Conservation (phyloP, 345 rosid genomes). For the Eucalyptus globulus region DNA sequence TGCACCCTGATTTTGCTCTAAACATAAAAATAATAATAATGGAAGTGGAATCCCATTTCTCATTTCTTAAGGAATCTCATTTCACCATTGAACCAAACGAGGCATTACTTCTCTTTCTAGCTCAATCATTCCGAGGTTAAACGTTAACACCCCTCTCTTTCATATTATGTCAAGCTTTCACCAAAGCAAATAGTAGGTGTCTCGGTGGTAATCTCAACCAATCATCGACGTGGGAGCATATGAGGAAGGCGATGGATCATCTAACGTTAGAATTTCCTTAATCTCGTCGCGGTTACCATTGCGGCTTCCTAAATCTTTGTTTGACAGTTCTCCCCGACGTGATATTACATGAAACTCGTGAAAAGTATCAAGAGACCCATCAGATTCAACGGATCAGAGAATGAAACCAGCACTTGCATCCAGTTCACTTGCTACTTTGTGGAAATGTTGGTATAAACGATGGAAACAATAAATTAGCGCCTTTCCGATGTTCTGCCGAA, state of each 20-base stretch:
- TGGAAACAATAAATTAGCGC: background rate
- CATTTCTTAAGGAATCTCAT: background rate
- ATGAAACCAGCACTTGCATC: background rate
- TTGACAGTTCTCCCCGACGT: background rate
- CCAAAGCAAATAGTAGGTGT: background rate
- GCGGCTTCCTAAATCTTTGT: background rate
- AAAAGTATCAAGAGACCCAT: background rate
- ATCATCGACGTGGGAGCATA: background rate
- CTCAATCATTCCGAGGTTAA: background rate
- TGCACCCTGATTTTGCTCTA: background rate
- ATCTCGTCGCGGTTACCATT: background rate
- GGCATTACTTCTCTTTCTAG: background rate
- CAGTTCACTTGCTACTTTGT: background rate
- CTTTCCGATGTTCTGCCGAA: background rate
- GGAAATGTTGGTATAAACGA: background rate
- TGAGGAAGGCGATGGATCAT: background rate
- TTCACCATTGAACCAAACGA: background rate
- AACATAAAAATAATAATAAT: background rate
- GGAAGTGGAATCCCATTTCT: background rate
- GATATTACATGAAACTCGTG: background rate
- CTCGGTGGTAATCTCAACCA: background rate
- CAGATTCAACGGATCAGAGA: background rate
- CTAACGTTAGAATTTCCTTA: background rate
- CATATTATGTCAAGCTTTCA: background rate
- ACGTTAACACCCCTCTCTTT: background rate